phyloP scores from a whole-genome alignment of 2,329 filamentous ascomycete species.

The Sporothrix pseudoabietina region DNA sequence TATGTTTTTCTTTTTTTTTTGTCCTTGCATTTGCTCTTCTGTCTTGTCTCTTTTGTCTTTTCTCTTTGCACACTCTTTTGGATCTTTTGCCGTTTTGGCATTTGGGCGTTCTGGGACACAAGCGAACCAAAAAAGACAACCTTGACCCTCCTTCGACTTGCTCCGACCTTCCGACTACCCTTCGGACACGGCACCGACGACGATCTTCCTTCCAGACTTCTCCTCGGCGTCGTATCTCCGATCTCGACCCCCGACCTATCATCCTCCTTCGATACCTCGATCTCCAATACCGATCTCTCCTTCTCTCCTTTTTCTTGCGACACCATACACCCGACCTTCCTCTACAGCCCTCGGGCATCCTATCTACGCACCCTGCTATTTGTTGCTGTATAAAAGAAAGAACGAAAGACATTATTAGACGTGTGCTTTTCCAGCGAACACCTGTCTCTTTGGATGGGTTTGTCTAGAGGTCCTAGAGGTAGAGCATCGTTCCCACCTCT shows the following conservation, averaged over 20 bases:
- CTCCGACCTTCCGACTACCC: neutral
- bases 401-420: constrained; percentile 1
- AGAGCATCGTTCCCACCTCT: neutral
- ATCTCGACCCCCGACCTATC: neutral
- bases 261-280: neutral
- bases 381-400: constrained; percentile 8
- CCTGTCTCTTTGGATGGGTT: neutral
- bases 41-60: neutral
- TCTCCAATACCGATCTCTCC: neutral
- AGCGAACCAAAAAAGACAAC: constrained; percentile 22
- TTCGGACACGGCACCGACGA: constrained; percentile 1
- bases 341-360: neutral
- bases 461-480: constrained; percentile 24
- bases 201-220: neutral
- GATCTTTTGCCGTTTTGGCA: constrained; percentile 13
- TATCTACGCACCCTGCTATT: neutral
- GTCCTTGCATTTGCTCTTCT: constrained; percentile 7
- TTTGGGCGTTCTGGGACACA: constrained; percentile 25
- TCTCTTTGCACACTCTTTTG: neutral
- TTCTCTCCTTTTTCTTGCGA: neutral
- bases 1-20: constrained; percentile 12
- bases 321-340: neutral
- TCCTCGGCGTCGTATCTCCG: neutral
- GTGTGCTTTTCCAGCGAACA: neutral
- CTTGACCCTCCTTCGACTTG: neutral